phyloP scores from a whole-genome alignment of 176 grass and related monocot genomes.

The Carex kokanica region DNA sequence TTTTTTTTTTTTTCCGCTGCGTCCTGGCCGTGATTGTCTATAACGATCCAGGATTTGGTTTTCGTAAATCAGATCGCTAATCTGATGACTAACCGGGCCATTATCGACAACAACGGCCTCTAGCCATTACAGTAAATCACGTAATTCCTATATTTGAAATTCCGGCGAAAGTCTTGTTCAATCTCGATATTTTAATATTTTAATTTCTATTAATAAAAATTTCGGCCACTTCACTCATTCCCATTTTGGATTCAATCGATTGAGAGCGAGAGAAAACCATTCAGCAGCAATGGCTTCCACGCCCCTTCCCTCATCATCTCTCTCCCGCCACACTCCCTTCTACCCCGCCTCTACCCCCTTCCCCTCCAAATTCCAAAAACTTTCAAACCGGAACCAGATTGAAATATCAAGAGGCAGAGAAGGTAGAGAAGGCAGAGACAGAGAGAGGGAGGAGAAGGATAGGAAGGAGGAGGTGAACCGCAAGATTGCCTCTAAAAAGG shows the following conservation, averaged over 20 bases:
- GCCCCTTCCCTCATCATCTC: conserved; percentile 16
- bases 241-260: background rate
- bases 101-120: too few relatives aligned
- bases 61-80: too few relatives aligned
- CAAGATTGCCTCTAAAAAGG: conserved; percentile 79
- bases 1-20: too few relatives aligned
- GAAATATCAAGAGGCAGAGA: background rate
- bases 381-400: background rate
- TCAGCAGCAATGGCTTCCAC: conserved; percentile 7
- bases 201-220: too few relatives aligned
- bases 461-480: conserved; percentile 75
- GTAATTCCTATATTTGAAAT: too few relatives aligned
- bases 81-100: too few relatives aligned
- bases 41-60: too few relatives aligned
- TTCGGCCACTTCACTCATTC: background rate
- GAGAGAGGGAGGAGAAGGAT: conserved; percentile 27
- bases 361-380: background rate
- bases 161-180: too few relatives aligned
- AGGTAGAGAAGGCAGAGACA: too few relatives aligned
- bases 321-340: conserved; percentile 19
- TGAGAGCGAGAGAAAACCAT: background rate
- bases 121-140: too few relatives aligned
- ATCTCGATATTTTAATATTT: too few relatives aligned
- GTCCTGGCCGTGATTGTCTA: too few relatives aligned
- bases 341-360: background rate